phyloP scores from a whole-genome alignment of 176 grass and related monocot species.

The Panicum miliaceum region DNA sequence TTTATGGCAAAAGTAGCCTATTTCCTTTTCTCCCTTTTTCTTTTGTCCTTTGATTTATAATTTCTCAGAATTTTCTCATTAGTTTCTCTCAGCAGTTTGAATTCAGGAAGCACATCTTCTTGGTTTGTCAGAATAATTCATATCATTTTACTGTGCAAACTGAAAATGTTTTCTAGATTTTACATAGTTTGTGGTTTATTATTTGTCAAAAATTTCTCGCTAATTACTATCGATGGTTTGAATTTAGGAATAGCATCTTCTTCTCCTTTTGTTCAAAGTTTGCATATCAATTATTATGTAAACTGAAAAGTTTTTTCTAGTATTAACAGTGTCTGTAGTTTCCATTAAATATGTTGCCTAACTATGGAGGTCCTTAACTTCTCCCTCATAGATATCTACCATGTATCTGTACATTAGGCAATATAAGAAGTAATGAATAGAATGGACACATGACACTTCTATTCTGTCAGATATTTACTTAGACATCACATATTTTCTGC shows the following conservation, averaged over 20 bases:
- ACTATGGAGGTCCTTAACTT: neutral
- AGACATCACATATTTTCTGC: neutral
- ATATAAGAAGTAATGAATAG: constrained; percentile 1
- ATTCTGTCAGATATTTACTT: neutral
- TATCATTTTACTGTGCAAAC: neutral
- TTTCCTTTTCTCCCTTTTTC: neutral
- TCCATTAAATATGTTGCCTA: neutral
- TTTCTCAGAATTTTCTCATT: neutral
- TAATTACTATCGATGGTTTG: neutral
- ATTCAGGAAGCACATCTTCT: neutral
- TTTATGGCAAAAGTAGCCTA: neutral
- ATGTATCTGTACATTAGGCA: neutral
- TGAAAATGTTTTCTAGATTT: neutral
- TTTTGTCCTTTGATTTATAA: neutral
- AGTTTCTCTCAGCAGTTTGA: neutral
- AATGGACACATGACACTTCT: neutral
- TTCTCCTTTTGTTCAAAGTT: neutral
- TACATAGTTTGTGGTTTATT: neutral
- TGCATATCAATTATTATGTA: neutral
- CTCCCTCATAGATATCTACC: neutral
- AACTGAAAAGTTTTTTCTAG: neutral
- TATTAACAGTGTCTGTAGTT: neutral
- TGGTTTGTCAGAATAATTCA: neutral
- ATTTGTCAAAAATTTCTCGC: neutral
- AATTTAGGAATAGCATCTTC: neutral